phyloP scores from a whole-genome alignment of 176 grass and related monocot species.

The Oryza officinalis region DNA sequence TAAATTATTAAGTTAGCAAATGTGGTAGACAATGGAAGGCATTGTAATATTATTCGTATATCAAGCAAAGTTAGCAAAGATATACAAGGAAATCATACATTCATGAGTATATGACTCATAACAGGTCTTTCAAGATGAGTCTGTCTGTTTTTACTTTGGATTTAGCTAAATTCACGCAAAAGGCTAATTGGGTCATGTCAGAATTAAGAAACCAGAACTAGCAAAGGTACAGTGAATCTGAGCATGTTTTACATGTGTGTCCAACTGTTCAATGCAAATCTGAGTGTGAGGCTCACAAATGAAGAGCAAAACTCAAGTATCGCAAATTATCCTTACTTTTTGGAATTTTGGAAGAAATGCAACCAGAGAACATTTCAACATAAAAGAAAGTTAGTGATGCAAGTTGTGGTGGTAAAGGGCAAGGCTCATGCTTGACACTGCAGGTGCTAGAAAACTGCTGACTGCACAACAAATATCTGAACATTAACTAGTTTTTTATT shows the following conservation, averaged over 20 bases:
- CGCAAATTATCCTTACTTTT: no score
- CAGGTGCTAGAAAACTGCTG: no score
- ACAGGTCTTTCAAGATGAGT: background rate
- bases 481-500: no score
- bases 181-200: background rate
- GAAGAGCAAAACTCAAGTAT: no score
- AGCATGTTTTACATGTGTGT: background rate
- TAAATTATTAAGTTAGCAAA: slow-evolving; percentile 25
- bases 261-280: background rate
- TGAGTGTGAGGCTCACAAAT: no score
- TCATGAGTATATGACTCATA: background rate
- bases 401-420: no score
- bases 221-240: background rate
- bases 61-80: slow-evolving; percentile 26
- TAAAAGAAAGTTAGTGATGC: no score
- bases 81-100: background rate
- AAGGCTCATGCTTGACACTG: no score
- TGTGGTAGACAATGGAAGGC: background rate
- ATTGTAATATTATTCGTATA: background rate
- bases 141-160: no score
- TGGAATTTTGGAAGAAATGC: no score
- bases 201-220: slow-evolving; percentile 1
- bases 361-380: no score
- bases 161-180: slow-evolving; percentile 10
- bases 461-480: no score